These are phyloP conservation scores for Lentinula guzmanii DNA, from an alignment of 768 basidiomycete species.

Conservation along the genomic window DNA sequence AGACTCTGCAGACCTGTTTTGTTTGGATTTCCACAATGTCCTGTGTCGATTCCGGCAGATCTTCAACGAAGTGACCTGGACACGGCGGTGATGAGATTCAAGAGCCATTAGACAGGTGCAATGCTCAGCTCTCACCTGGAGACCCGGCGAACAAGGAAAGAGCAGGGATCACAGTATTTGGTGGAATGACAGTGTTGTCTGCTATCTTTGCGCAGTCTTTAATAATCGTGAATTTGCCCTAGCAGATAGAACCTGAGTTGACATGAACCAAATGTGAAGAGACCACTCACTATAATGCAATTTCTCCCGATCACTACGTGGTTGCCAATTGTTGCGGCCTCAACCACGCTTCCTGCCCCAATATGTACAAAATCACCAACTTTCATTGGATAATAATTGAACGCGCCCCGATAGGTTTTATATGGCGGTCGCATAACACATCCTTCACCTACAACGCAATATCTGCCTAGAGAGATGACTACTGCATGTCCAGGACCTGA, in stretches of 20 bases:
- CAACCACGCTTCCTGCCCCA: slow-evolving; percentile 81
- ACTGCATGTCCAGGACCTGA: slow-evolving; percentile 91
- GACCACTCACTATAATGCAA: slow-evolving; percentile 76
- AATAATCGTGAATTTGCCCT: slow-evolving; percentile 97
- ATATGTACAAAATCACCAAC: slow-evolving; percentile 95
- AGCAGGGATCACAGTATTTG: slow-evolving; percentile 90
- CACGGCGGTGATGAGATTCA: background rate
- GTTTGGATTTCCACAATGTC: slow-evolving; percentile 84
- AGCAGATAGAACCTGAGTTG: background rate
- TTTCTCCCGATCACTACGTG: slow-evolving; percentile 94
- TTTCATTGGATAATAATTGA: slow-evolving; percentile 98
- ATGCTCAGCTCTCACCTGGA: slow-evolving; percentile 54
- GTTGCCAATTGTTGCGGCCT: slow-evolving; percentile 92
- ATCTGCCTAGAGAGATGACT: slow-evolving; percentile 88
- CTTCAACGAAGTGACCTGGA: slow-evolving; percentile 72
- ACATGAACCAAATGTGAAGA: slow-evolving; percentile 4
- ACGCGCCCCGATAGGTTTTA: slow-evolving; percentile 84
- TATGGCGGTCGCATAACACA: slow-evolving; percentile 88
- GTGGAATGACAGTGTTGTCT: slow-evolving; percentile 85
- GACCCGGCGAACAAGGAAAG: slow-evolving; percentile 82
- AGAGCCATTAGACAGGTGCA: background rate
- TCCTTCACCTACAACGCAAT: slow-evolving; percentile 87
- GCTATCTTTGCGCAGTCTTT: slow-evolving; percentile 91
- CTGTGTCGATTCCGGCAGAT: slow-evolving; percentile 91
- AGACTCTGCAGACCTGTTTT: slow-evolving; percentile 37